Percentiles rank a stretch among this genome's conserved stretches.
These are phyloP conservation scores for Phytophthora aleatoria DNA, from an alignment of 352 stramenopile genomes.

Conservation along the genomic window DNA sequence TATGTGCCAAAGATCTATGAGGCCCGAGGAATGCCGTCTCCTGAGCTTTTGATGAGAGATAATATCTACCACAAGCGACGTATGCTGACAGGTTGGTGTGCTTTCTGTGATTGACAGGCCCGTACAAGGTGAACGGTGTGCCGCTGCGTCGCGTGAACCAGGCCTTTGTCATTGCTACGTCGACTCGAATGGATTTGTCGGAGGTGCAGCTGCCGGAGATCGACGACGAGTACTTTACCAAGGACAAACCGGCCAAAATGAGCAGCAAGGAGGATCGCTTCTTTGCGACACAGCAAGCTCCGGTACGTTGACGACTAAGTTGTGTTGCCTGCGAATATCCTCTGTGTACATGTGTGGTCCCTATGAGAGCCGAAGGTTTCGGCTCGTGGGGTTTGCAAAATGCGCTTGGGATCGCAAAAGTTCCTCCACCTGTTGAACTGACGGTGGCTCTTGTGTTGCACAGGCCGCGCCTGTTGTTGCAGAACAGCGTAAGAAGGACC, in stretches of 20 bases:
- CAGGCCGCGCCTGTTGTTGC: conserved; percentile 71
- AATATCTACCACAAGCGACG: not conserved
- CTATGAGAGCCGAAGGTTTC: conserved; percentile 17
- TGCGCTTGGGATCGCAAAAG: conserved; percentile 79
- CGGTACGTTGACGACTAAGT: conserved; percentile 39
- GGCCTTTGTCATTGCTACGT: conserved; percentile 98
- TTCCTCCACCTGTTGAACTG: conserved; percentile 36
- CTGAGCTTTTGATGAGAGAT: not conserved
- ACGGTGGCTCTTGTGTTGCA: conserved; percentile 19
- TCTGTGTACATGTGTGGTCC: conserved; percentile 15
- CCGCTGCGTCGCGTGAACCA: conserved; percentile 98
- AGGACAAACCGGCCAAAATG: conserved; percentile 68
- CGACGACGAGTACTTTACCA: conserved; percentile 95
- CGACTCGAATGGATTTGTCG: conserved; percentile 96
- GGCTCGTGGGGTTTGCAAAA: conserved; percentile 27
- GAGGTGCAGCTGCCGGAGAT: conserved; percentile 91
- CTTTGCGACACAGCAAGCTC: conserved; percentile 69
- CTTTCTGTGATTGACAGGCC: conserved; percentile 41
- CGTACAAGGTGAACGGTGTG: conserved; percentile 99
- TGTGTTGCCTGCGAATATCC: conserved; percentile 10
- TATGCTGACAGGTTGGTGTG: not conserved
- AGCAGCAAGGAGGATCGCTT: conserved; percentile 90
- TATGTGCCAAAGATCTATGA: conserved; percentile 57
- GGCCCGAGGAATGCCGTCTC: conserved; percentile 71
- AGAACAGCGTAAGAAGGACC: conserved; percentile 95